phyloP scores from a whole-genome alignment of 2,329 filamentous ascomycete genomes.

The Paecilomyces formosus region DNA sequence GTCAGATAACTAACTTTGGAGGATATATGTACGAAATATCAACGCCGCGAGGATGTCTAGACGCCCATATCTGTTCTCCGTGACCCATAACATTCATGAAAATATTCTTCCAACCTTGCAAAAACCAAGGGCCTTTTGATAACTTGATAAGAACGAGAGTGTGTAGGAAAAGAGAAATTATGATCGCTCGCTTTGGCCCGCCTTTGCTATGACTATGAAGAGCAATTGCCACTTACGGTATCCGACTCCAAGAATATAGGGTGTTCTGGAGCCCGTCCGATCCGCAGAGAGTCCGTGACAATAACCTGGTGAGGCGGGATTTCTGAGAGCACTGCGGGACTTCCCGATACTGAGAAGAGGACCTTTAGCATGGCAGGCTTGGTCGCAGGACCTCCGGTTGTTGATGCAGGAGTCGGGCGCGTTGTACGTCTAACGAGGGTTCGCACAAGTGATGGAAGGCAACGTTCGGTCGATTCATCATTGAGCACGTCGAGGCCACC shows the following conservation, averaged over 20 bases:
- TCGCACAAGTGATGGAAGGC: constrained; percentile 25
- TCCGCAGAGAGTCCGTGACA: constrained; percentile 6
- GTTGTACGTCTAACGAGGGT: constrained; percentile 25
- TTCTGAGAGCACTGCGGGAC: constrained; percentile 22
- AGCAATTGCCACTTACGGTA: neutral
- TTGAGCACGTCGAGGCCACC: constrained; percentile 28
- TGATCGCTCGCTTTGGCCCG: too few relatives aligned
- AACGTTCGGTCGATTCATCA: constrained; percentile 22
- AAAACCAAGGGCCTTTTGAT: neutral
- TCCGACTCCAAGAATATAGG: neutral
- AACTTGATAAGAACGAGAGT: too few relatives aligned
- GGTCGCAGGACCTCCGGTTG: constrained; percentile 4
- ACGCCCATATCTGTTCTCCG: neutral
- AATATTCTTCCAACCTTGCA: neutral
- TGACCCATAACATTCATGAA: neutral
- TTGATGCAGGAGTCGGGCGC: constrained; percentile 10
- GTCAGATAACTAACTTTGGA: neutral
- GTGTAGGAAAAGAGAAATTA: too few relatives aligned
- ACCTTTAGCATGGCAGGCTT: constrained; percentile 24
- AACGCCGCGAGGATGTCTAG: neutral
- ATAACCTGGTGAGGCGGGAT: constrained; percentile 24
- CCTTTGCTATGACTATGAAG: neutral
- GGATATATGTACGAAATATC: neutral
- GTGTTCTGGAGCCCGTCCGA: neutral
- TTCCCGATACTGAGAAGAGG: constrained; percentile 27